Base-by-base conservation (phyloP, 108 stramenopile species). In the Mediolabrus comicus region DNA sequence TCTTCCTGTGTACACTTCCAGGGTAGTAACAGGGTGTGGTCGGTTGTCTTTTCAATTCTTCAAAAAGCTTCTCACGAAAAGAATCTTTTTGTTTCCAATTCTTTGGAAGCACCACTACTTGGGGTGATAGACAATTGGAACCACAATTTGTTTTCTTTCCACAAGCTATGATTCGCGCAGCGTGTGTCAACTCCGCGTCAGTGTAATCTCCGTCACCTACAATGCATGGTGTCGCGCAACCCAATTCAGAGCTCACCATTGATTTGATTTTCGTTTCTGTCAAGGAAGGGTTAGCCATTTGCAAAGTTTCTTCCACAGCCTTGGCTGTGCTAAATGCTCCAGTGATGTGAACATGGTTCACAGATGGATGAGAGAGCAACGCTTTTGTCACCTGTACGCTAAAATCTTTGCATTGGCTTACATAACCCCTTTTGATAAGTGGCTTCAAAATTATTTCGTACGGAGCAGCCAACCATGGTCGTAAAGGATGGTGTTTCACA, bases 121-220 rank as follows among this genome's bases (percentile, higher is more conserved):
- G 76, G 11, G 71, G 55, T 29, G 62, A 65, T 25, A 77, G 53
- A 34, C 76, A 77, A 24, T 65, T 66, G 28, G 63, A 61, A 10
- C 76, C 76, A n/a, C 71, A 52, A 16, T 67, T 67, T 22, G 53
- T 3, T 22, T 68, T 68, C 72, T 73, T 73, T 5, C 55, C 66
- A 28, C 26, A 36, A 12, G 41, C 72, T 17, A 73, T 41, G 17
- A 38, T 67, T 24, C n/a, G 35, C 5, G 54, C 53, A 0, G 12
- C 55, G 54, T 68, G 55, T 14, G 1, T 2, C 1, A 73, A 16
- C 3, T 67, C 66, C 25, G 17, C 24, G 4, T 55, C 26, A 1
- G 72, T 73, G 63, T 52, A 67, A 10, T 24, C 35, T 10, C 56
- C 72, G 14, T 56, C 35, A 24, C 36, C 56, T 0, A 73, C 0